Conservation (phyloP, 2,329 filamentous ascomycete genomes). For the Claviceps paspali region DNA sequence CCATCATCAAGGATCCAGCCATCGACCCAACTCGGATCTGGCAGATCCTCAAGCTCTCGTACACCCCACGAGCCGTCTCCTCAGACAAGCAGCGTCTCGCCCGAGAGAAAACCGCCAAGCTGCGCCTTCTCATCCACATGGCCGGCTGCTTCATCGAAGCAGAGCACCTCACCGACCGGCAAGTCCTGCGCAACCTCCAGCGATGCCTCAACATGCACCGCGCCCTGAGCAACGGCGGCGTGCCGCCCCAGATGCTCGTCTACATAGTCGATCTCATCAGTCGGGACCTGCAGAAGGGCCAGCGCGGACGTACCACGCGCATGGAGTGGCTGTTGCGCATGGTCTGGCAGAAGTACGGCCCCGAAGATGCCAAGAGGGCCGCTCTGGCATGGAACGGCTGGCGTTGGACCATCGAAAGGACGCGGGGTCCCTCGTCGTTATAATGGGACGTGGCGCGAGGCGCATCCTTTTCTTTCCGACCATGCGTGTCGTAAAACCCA, state of each 20-base stretch:
- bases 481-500: too few species aligned
- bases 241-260: slow-evolving; percentile 14
- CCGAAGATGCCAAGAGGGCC: slow-evolving; percentile 8
- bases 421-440: too few species aligned
- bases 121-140: slow-evolving; percentile 17
- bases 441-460: background rate
- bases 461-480: too few species aligned
- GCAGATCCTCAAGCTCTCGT: slow-evolving; percentile 13
- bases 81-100: background rate
- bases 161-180: slow-evolving; percentile 14
- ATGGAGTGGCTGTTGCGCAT: slow-evolving; percentile 17
- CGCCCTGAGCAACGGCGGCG: slow-evolving; percentile 9
- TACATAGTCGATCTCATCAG: slow-evolving; percentile 14
- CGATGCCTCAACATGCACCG: slow-evolving; percentile 13
- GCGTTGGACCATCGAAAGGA: slow-evolving; percentile 10
- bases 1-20: slow-evolving; percentile 18
- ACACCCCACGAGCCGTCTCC: background rate
- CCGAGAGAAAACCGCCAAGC: slow-evolving; percentile 10
- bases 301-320: slow-evolving; percentile 16
- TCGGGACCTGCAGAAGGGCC: slow-evolving; percentile 19
- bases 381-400: slow-evolving; percentile 11
- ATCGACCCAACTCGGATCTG: slow-evolving; percentile 13
- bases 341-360: slow-evolving; percentile 10
- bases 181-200: slow-evolving; percentile 16
- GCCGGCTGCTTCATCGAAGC: slow-evolving; percentile 15